Conservation (phyloP, 345 rosid genomes). For the Eucalyptus microcorys region DNA sequence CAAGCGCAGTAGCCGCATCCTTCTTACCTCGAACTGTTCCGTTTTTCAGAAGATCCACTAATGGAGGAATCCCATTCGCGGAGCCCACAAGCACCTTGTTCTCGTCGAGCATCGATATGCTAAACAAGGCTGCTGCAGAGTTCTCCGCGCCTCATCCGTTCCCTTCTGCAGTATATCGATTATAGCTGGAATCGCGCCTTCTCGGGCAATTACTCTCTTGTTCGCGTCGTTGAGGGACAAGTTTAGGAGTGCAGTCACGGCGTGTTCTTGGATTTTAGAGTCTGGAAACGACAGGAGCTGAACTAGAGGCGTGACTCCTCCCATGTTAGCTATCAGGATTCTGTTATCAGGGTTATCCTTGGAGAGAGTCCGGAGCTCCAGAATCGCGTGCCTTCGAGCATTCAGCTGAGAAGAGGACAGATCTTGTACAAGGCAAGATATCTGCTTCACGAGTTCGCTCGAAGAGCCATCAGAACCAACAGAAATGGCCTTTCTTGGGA, state of each 20-base stretch:
- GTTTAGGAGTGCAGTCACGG: conserved; percentile 59
- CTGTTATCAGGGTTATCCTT: conserved; percentile 54
- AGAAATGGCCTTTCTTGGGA: conserved; percentile 23
- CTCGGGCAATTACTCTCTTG: conserved; percentile 38
- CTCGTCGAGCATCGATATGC: conserved; percentile 48
- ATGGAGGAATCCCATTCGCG: conserved; percentile 38
- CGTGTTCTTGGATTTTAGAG: conserved; percentile 34
- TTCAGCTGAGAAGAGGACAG: conserved; percentile 15
- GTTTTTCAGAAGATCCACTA: conserved; percentile 27
- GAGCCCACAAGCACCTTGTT: conserved; percentile 41
- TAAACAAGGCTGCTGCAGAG: conserved; percentile 48
- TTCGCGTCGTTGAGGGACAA: conserved; percentile 50
- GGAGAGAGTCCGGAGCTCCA: conserved; percentile 42
- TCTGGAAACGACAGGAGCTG: conserved; percentile 35
- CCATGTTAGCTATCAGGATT: conserved; percentile 33
- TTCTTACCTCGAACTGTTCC: conserved; percentile 52
- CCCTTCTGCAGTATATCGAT: conserved; percentile 37
- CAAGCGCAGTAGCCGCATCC: conserved; percentile 58
- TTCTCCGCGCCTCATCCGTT: conserved; percentile 42
- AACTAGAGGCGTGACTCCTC: conserved; percentile 36
- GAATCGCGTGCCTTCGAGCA: conserved; percentile 18
- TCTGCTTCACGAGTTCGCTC: conserved; percentile 18
- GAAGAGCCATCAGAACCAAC: conserved; percentile 5
- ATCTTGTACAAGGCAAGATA: conserved; percentile 20
- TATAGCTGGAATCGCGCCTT: conserved; percentile 44